A percentile compares a stretch with the other conserved stretches of the same genome.
phyloP scores from a whole-genome alignment of 169 alveolate genomes.

The Plasmodium blacklocki region DNA sequence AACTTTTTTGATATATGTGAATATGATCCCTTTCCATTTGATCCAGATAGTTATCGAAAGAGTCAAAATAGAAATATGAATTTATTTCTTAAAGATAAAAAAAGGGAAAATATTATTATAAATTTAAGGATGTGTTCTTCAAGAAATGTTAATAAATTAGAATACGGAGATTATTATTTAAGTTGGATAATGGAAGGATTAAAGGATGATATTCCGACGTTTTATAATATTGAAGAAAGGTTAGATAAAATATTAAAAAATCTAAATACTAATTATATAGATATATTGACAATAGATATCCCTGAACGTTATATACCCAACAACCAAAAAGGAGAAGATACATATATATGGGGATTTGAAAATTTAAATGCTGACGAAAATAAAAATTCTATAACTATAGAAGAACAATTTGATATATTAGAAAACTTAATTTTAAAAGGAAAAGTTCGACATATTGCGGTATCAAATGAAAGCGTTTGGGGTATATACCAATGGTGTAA shows the following conservation, averaged over 20 bases:
- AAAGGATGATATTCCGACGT: slow-evolving; percentile 26
- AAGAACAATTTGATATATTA: slow-evolving; percentile 82
- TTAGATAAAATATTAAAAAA: slow-evolving; percentile 83
- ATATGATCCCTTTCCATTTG: slow-evolving; percentile 88
- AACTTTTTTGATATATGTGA: slow-evolving; percentile 88
- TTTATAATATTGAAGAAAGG: slow-evolving; percentile 81
- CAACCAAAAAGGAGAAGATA: slow-evolving; percentile 87
- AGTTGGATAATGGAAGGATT: slow-evolving; percentile 74
- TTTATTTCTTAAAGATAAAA: slow-evolving; percentile 74
- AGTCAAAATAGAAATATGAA: slow-evolving; percentile 84
- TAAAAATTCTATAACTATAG: slow-evolving; percentile 65
- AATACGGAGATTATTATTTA: slow-evolving; percentile 70
- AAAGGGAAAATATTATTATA: slow-evolving; percentile 78
- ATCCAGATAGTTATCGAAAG: slow-evolving; percentile 83
- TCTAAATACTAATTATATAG: slow-evolving; percentile 84
- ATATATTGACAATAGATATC: slow-evolving; percentile 82
- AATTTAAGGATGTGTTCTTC: slow-evolving; percentile 80
- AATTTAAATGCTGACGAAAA: slow-evolving; percentile 15
- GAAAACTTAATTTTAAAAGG: slow-evolving; percentile 84
- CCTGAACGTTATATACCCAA: slow-evolving; percentile 88
- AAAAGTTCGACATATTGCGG: slow-evolving; percentile 85
- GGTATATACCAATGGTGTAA: slow-evolving; percentile 83
- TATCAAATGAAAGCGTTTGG: slow-evolving; percentile 88
- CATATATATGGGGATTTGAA: slow-evolving; percentile 88
- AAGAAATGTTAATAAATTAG: slow-evolving; percentile 76